phyloP scores from a whole-genome alignment of 129 eudicot genomes.

The Ambrosia trifida region DNA sequence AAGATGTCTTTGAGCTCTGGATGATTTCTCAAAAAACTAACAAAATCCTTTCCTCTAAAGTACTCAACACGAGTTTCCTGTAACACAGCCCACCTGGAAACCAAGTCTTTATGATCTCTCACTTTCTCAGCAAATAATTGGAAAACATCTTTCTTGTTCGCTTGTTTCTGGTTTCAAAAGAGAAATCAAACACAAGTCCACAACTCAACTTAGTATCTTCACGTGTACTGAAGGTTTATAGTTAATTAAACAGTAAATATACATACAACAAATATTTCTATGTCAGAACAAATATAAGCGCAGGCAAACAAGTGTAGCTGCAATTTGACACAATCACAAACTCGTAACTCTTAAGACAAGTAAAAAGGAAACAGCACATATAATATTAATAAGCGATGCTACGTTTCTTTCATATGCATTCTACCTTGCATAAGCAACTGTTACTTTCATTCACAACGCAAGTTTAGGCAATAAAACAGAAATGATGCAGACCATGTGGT shows the following conservation, averaged over 20 bases:
- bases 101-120: slow-evolving; percentile 90
- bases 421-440: neutral
- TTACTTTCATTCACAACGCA: slow-evolving; percentile 7
- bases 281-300: slow-evolving; percentile 2
- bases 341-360: slow-evolving; percentile 2
- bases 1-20: slow-evolving; percentile 80
- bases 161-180: slow-evolving; percentile 70
- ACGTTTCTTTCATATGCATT: neutral
- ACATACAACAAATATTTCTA: neutral
- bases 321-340: slow-evolving; percentile 7
- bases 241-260: slow-evolving; percentile 7
- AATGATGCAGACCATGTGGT: neutral
- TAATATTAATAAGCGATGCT: neutral
- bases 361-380: slow-evolving; percentile 15
- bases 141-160: slow-evolving; percentile 79
- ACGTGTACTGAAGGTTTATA: neutral
- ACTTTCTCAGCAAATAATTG: slow-evolving; percentile 95
- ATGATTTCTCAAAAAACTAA: slow-evolving; percentile 81
- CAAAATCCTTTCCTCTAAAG: slow-evolving; percentile 96
- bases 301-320: slow-evolving; percentile 15
- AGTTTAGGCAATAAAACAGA: neutral
- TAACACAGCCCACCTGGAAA: slow-evolving; percentile 96
- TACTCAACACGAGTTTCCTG: slow-evolving; percentile 99
- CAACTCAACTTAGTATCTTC: neutral
- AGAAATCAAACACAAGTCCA: too few relatives aligned